Evolutionary conservation across 768 basidiomycete species (phyloP).

Genomic region (Hirschioporus abietinus): DNA sequence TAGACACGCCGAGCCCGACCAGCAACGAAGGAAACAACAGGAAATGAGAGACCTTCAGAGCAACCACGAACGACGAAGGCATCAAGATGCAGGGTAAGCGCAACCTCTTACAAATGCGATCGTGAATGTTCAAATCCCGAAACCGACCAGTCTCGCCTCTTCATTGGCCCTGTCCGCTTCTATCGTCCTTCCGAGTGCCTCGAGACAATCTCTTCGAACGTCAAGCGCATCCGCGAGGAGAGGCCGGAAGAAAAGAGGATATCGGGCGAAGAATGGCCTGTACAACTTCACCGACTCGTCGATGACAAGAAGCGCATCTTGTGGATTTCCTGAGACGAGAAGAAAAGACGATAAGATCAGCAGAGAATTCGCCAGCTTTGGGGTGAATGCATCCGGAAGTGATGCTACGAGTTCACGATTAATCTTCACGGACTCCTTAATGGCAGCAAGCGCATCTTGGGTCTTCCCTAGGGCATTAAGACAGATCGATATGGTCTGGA

Average conservation of each 20-base stretch:
- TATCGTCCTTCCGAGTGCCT: conserved; percentile 6
- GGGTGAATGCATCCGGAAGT: not conserved
- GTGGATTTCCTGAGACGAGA: not conserved
- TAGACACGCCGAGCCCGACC: too few relatives aligned
- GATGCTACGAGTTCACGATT: not conserved
- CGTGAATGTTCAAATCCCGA: too few relatives aligned
- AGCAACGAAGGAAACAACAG: too few relatives aligned
- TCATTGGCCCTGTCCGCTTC: conserved; percentile 1
- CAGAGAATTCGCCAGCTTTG: not conserved
- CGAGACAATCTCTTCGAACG: conserved; percentile 5
- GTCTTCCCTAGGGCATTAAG: not conserved
- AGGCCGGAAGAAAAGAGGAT: not conserved
- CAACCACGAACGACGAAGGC: too few relatives aligned
- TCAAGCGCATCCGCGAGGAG: conserved; percentile 6
- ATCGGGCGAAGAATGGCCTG: not conserved
- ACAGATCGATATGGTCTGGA: not conserved
- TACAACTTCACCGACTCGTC: not conserved
- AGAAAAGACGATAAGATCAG: not conserved
- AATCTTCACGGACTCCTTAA: conserved; percentile 7
- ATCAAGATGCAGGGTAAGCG: too few relatives aligned
- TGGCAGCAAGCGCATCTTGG: conserved; percentile 8
- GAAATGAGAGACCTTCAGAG: too few relatives aligned
- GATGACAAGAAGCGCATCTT: not conserved
- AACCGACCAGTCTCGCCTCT: not conserved
- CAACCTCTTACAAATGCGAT: not conserved